A percentile compares a stretch with the other conserved stretches of the same genome.
phyloP scores from a whole-genome alignment of 495 filamentous ascomycete species.

The Ascodesmis nigricans region DNA sequence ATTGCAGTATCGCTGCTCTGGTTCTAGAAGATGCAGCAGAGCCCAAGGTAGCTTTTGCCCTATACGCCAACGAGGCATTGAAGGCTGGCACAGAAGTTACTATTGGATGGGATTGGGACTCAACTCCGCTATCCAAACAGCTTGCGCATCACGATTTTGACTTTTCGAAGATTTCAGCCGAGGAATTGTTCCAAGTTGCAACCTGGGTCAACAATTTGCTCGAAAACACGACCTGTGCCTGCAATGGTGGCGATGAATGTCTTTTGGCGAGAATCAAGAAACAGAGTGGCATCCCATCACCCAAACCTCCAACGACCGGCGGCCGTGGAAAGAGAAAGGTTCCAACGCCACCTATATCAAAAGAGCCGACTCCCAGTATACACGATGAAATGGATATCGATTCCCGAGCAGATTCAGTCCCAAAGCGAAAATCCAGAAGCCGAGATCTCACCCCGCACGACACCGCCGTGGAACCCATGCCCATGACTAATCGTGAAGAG shows the following conservation, averaged over 20 bases:
- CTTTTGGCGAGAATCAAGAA: slow-evolving; percentile 10
- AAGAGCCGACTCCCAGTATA: slow-evolving; percentile 11
- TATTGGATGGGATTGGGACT: slow-evolving; percentile 41
- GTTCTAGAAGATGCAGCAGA: slow-evolving; percentile 47
- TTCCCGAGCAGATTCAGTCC: slow-evolving; percentile 18
- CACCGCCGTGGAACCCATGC: slow-evolving; percentile 12
- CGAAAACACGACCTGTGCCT: slow-evolving; percentile 18
- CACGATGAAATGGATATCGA: slow-evolving; percentile 27
- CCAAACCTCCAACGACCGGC: slow-evolving; percentile 10
- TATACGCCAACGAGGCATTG: slow-evolving; percentile 50
- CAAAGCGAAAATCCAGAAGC: slow-evolving; percentile 15
- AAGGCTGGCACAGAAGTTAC: slow-evolving; percentile 39
- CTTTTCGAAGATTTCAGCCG: slow-evolving; percentile 22
- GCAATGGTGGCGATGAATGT: slow-evolving; percentile 12
- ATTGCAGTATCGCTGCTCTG: slow-evolving; percentile 57
- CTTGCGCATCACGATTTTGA: slow-evolving; percentile 26
- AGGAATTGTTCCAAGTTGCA: slow-evolving; percentile 28
- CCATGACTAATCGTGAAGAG: slow-evolving; percentile 19
- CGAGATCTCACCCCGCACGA: slow-evolving; percentile 18
- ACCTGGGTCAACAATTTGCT: slow-evolving; percentile 9
- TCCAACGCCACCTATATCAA: slow-evolving; percentile 13
- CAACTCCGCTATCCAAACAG: slow-evolving; percentile 10
- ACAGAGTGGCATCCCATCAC: slow-evolving; percentile 1
- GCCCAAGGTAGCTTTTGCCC: slow-evolving; percentile 79
- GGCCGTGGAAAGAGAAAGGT: slow-evolving; percentile 8